Percentiles rank a stretch among this genome's conserved stretches.
phyloP scores from a whole-genome alignment of 805 yeast genomes.

The Cyberlindnera nakhonratchasimensis region DNA sequence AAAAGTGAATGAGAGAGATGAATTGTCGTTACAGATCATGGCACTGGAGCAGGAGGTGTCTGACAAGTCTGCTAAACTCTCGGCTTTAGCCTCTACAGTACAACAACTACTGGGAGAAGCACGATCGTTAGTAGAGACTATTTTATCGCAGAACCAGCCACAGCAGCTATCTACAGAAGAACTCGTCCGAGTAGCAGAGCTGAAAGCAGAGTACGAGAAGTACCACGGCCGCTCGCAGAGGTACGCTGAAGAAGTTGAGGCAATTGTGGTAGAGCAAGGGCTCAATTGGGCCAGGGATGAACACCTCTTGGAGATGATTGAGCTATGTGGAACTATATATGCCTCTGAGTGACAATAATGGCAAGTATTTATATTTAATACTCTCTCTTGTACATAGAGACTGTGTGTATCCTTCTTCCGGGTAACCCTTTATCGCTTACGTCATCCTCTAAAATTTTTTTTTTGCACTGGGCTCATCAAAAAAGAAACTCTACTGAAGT shows the following conservation, averaged over 20 bases:
- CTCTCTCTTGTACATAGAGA: no score
- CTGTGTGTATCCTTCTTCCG: no score
- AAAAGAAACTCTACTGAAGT: neutral
- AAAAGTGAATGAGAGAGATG: constrained; percentile 16
- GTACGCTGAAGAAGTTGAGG: constrained; percentile 25
- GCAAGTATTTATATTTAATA: no score
- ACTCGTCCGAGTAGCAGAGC: neutral
- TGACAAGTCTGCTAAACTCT: neutral
- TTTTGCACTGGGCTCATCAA: no score
- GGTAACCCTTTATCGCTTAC: constrained; percentile 11
- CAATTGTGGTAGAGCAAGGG: constrained; percentile 33
- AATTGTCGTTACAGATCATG: constrained; percentile 11
- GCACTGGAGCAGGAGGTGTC: constrained; percentile 6
- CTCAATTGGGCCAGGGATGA: constrained; percentile 33
- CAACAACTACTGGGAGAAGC: constrained; percentile 1
- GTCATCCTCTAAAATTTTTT: constrained; percentile 3
- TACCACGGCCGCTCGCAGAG: constrained; percentile 7
- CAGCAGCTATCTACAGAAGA: neutral
- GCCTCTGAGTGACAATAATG: constrained; percentile 1
- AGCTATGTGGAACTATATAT: constrained; percentile 12
- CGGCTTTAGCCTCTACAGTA: neutral
- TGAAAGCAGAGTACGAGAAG: constrained; percentile 4
- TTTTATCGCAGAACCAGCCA: neutral
- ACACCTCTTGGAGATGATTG: constrained; percentile 28
- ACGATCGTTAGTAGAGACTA: neutral